Evolutionary conservation across 78 protist genomes (phyloP).

Genomic region (Cyanophora paradoxa): DNA sequence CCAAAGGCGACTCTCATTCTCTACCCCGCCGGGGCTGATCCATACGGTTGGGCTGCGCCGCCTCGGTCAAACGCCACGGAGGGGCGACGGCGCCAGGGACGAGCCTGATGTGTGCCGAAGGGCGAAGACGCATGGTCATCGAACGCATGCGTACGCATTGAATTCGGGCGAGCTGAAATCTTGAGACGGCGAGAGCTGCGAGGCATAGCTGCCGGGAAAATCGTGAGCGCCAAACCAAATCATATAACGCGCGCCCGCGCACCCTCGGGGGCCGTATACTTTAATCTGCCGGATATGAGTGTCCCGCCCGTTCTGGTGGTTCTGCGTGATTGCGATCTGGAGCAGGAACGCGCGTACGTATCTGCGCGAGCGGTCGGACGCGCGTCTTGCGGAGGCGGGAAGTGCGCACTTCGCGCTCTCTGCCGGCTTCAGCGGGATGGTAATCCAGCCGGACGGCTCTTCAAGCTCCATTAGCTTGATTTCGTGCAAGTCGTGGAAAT

Average conservation of each 20-base stretch:
- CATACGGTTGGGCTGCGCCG: too few relatives aligned
- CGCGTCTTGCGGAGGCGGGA: background rate
- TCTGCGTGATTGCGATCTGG: slow-evolving; percentile 40
- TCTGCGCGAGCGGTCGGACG: background rate
- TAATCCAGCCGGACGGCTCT: slow-evolving; percentile 58
- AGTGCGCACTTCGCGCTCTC: too few relatives aligned
- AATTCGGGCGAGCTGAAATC: background rate
- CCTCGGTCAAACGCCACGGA: too few relatives aligned
- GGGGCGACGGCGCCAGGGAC: too few relatives aligned
- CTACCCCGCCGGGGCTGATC: too few relatives aligned
- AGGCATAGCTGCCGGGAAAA: too few relatives aligned
- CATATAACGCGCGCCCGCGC: too few relatives aligned
- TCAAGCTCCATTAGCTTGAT: slow-evolving; percentile 17
- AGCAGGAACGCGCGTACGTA: slow-evolving; percentile 14
- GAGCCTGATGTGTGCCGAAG: too few relatives aligned
- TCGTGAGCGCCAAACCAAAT: too few relatives aligned
- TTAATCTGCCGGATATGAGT: slow-evolving; percentile 68
- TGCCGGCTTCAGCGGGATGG: background rate
- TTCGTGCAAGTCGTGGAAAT: slow-evolving; percentile 45
- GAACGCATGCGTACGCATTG: background rate
- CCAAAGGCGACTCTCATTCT: too few relatives aligned
- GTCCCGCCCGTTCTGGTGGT: slow-evolving; percentile 75
- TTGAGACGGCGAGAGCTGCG: background rate
- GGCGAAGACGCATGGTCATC: slow-evolving; percentile 4
- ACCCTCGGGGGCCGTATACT: slow-evolving; percentile 40